Base-by-base conservation (phyloP, 176 grass and related monocot genomes). In the Oryza officinalis region DNA sequence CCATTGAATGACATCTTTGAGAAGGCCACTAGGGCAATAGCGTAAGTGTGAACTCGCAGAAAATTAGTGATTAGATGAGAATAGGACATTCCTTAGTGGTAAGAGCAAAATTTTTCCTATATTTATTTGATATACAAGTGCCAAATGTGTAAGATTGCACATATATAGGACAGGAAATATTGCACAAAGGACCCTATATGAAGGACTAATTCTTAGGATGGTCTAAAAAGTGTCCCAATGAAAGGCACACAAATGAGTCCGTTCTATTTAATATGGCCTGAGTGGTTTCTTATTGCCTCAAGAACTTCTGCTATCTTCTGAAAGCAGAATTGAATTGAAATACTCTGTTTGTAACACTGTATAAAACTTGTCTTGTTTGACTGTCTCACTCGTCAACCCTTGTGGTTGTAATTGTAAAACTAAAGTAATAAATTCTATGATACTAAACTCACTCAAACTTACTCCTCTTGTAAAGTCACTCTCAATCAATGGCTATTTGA, bases 311-410 rank as follows among this genome's bases (percentile, higher is more conserved):
- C 38, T 70, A n/a, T 71, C n/a, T 71, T 71, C 40, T 2, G 40
- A 44, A 71, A 71, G 10, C 37, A 71, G 23, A 71, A 44, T 40
- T 79, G 27, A 79, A 63, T 32, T 67, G 14, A 79, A 67, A 45
- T 32, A 67, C 10, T 33, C 13, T 41, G 20, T 49, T 49, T 79
- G 40, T 27, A 43, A 67, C 22, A 46, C 33, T 23, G 11, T 26
- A 15, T 13, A 49, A 22, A 65, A 33, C 27, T 23, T 80, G 63
- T 49, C 14, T 28, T 65, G 9, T 49, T 80, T 41, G 10, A 65
- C 20, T 67, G 40, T 27, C 27, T 33, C 18, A 50, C 27, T 50
- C 4, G 12, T 44, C 38, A 44, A 43, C 12, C 2, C 69, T 71
- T 71, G 13, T 44, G 10, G 69, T 71, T 71, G n/a, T 44, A 13